Evolutionary conservation across 139 green algal genomes (phyloP), one percentile per base, ranked within the genome.

Genomic region (Ostreobium quekettii): DNA sequence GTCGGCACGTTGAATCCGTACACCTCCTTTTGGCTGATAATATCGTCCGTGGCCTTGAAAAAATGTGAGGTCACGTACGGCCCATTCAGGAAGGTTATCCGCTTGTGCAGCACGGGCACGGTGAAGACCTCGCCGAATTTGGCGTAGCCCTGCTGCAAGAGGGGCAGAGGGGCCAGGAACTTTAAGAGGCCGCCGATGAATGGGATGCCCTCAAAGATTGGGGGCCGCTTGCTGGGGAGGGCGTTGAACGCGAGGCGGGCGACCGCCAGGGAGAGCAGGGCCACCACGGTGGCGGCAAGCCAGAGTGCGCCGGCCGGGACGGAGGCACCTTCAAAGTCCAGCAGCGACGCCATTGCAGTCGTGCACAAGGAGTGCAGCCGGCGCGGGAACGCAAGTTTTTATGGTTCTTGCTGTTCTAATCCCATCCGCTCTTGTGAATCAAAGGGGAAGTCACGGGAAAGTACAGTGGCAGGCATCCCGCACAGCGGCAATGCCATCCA

Each of bases 1-100:
- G 94, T 98, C 6, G 93, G 94, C 22, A 97, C 87, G 76, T 95
- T 97, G 82, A 95, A 99, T 59, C 90, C 72, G 75, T 99, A 99
- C 53, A 97, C 91, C 85, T 97, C 91, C 1, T 82, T 87, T 76
- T 97, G 90, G 79, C 80, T 91, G 77, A 97, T 86, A 59, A 91
- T 83, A 22, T 96, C 89, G 67, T 97, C 91, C 24, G 74, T 86
- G 28, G 85, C 90, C 72, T 97, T 99, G 85, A 95, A 98, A 66
- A 99, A 99, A 76, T 97, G 88, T 0, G 86, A 71, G 7, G 80
- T 80, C 1, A 89, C 92, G 36, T 91, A 72, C 2, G 93, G 93
- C 3, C 92, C 92, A 19, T 98, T 85, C 30, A 99, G 73, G 75
- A 99, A 98, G 26, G 93, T 98, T 60, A 98, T 89, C 8, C 83